phyloP scores from a whole-genome alignment of 805 yeast species.

The Priceomyces fermenticarens region DNA sequence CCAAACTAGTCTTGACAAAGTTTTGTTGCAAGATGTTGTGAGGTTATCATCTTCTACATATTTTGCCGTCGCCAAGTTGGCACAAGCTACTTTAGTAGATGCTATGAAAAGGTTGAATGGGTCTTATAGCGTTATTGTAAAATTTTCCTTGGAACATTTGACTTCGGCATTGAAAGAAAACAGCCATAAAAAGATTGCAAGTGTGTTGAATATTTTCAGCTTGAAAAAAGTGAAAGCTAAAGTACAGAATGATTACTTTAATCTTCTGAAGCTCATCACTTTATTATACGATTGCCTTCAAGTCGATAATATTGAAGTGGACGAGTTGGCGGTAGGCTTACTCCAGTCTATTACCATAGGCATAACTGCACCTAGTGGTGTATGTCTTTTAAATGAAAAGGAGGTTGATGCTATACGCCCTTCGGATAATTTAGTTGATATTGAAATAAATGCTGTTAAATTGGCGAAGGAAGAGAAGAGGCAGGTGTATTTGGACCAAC shows the following conservation, averaged over 20 bases:
- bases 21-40: conserved; percentile 64
- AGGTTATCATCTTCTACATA: conserved; percentile 66
- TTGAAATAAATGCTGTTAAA: conserved; percentile 57
- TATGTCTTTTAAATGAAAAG: conserved; percentile 49
- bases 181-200: conserved; percentile 57
- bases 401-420: conserved; percentile 52
- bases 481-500: conserved; percentile 32
- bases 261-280: conserved; percentile 45
- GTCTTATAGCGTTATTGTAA: conserved; percentile 55
- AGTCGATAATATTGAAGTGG: conserved; percentile 55
- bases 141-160: conserved; percentile 47
- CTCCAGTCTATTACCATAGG: conserved; percentile 33
- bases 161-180: conserved; percentile 46
- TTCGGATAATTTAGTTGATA: conserved; percentile 54
- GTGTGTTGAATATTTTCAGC: conserved; percentile 58
- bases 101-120: conserved; percentile 70
- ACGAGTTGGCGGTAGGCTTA: conserved; percentile 50
- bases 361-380: conserved; percentile 31
- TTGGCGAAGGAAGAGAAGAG: conserved; percentile 64
- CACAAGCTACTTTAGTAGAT: conserved; percentile 64
- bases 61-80: conserved; percentile 63
- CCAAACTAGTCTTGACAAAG: conserved; percentile 62
- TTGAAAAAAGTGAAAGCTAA: conserved; percentile 57
- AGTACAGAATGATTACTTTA: conserved; percentile 54
- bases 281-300: conserved; percentile 53